These are phyloP conservation scores for Phytophthora fragariaefolia DNA, from an alignment of 352 stramenopile species.

Conservation along the genomic window DNA sequence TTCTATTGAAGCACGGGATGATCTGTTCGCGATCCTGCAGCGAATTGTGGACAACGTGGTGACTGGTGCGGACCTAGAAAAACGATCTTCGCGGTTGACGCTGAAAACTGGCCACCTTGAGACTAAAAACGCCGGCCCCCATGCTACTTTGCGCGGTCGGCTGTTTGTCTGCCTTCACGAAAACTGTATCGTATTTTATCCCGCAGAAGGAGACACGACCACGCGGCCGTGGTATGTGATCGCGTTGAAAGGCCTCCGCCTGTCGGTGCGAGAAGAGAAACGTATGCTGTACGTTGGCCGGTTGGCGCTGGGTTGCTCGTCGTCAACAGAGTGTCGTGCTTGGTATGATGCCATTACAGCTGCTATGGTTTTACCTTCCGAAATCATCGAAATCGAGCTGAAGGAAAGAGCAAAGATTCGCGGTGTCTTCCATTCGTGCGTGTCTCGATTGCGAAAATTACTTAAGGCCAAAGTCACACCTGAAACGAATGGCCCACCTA, in stretches of 20 bases:
- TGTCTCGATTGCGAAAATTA: slow-evolving; percentile 74
- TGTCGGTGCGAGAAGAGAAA: slow-evolving; percentile 74
- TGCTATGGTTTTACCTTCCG: slow-evolving; percentile 60
- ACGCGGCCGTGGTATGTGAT: slow-evolving; percentile 83
- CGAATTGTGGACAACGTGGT: slow-evolving; percentile 77
- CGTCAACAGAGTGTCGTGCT: slow-evolving; percentile 54
- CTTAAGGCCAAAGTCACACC: slow-evolving; percentile 83
- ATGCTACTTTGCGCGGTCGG: slow-evolving; percentile 77
- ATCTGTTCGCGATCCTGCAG: slow-evolving; percentile 72
- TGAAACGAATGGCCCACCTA: slow-evolving; percentile 68
- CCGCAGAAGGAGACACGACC: slow-evolving; percentile 65
- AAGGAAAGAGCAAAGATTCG: slow-evolving; percentile 79
- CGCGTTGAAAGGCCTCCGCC: slow-evolving; percentile 65
- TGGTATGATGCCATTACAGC: slow-evolving; percentile 81
- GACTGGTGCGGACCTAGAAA: slow-evolving; percentile 68
- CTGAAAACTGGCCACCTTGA: slow-evolving; percentile 81
- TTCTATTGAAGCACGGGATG: slow-evolving; percentile 71
- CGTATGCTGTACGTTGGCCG: slow-evolving; percentile 68
- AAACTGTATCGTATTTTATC: slow-evolving; percentile 82
- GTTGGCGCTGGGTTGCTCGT: slow-evolving; percentile 62
- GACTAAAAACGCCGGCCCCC: slow-evolving; percentile 74
- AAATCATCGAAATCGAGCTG: slow-evolving; percentile 84
- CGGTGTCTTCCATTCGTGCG: slow-evolving; percentile 65
- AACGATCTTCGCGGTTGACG: slow-evolving; percentile 68
- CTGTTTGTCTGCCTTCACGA: slow-evolving; percentile 84